Evolutionary conservation across 441 rosid species (phyloP), one percentile per base, ranked within the genome.

Genomic region (Populus tomentosa): DNA sequence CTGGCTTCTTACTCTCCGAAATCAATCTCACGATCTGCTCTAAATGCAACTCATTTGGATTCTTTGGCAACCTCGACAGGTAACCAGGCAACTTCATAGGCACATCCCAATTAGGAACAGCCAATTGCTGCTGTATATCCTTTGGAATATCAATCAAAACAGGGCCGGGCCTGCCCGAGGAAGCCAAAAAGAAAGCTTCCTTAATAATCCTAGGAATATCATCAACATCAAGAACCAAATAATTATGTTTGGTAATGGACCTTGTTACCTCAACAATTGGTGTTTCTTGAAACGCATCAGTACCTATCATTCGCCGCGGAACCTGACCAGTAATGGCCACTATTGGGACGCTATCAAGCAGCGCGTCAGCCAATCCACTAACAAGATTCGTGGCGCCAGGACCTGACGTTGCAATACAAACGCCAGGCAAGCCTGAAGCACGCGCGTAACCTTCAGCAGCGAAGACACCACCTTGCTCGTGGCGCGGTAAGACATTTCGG

Each of bases 401-500:
- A 26, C 99, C 97, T 1, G 98, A 95, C 11, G 99, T 95, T 9
- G 99, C 98, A 33, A 95, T 94, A 72, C 98, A 95, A 74, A 94
- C 88, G 10, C 99, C 98, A 2, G 97, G 90, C 28, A 76, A 81
- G 10, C 97, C 97, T 0, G 98, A 90, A 24, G 99, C 82, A 13
- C 97, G 93, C 4, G 98, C 97, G 79, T 95, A 95, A 0, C 99
- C 99, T 76, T 93, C 97, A 0, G 99, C 98, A 0, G 97, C 97
- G 42, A 95, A 95, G 67, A 95, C 77, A 10, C 98, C 98, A 10
- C 97, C 99, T 77, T 95, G 99, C 46, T 95, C 99, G 72, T 95
- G 99, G 23, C 99, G 93, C 0, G 99, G 97, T 26, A 92, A 94
- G 76, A 90, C 89, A 72, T 93, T 95, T 21, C 91, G 89, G 79